phyloP scores from a whole-genome alignment of 225 moss, liverwort and hornwort species.

The Bryoerythrophyllum caledonicum region DNA sequence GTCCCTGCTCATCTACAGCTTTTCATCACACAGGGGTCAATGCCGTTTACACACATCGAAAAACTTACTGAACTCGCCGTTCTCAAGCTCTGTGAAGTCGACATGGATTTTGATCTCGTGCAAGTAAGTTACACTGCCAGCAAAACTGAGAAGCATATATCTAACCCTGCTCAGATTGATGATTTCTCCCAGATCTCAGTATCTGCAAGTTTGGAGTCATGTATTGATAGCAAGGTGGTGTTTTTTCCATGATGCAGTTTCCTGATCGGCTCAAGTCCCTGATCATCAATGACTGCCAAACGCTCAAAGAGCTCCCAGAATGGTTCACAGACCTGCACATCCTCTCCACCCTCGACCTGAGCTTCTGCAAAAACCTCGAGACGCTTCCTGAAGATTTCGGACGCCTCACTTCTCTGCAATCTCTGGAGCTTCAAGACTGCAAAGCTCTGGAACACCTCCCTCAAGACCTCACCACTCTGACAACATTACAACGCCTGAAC shows the following conservation, averaged over 20 bases:
- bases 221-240: not conserved
- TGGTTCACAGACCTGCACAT: constrained; percentile 31
- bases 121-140: constrained; percentile 40
- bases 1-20: too few species aligned
- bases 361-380: constrained; percentile 49
- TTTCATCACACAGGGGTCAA: too few species aligned
- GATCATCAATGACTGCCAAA: constrained; percentile 54
- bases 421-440: constrained; percentile 57
- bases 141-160: too few species aligned
- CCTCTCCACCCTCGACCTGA: constrained; percentile 48
- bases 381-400: constrained; percentile 50
- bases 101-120: constrained; percentile 50
- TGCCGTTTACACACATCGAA: too few species aligned
- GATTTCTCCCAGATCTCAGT: not conserved
- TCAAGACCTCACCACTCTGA: constrained; percentile 38
- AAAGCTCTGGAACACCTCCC: constrained; percentile 52
- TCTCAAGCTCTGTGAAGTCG: constrained; percentile 55
- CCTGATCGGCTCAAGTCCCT: constrained; percentile 43
- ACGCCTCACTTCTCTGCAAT: constrained; percentile 34
- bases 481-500: constrained; percentile 44
- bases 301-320: constrained; percentile 49
- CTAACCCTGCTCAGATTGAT: not conserved
- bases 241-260: constrained; percentile 38
- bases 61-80: too few species aligned
- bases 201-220: too few species aligned